These are phyloP conservation scores for Nelumbo lutea DNA, from an alignment of 164 flowering plant genomes.

Conservation along the genomic window DNA sequence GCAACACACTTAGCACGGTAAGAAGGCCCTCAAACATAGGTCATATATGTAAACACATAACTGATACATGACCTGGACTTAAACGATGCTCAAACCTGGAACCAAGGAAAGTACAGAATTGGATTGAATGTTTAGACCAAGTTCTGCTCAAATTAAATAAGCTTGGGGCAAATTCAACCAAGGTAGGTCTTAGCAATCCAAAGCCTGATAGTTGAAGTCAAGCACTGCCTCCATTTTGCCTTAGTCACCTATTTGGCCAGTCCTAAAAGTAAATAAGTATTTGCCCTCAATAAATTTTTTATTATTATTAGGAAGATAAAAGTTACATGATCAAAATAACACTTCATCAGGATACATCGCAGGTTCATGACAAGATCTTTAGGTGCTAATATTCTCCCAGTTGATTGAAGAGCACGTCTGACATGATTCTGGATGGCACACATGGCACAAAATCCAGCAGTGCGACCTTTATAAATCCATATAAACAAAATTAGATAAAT, in stretches of 20 bases:
- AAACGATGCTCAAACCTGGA: background rate
- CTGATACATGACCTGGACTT: background rate
- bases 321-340: slow-evolving; percentile 3
- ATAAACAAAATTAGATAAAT: slow-evolving; percentile 7
- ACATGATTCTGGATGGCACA: slow-evolving; percentile 98
- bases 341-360: slow-evolving; percentile 71
- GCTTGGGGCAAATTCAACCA: too few species aligned
- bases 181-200: too few species aligned
- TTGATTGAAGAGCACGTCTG: slow-evolving; percentile 71
- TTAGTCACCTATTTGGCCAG: too few species aligned
- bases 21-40: background rate
- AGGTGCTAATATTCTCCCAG: slow-evolving; percentile 85
- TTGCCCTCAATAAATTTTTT: too few species aligned
- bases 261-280: too few species aligned
- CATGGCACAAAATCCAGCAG: slow-evolving; percentile 92
- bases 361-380: slow-evolving; percentile 84
- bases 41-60: background rate
- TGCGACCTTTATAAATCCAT: slow-evolving; percentile 51
- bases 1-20: background rate
- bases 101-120: background rate
- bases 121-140: background rate
- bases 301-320: background rate
- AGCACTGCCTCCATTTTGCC: too few species aligned
- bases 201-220: too few species aligned
- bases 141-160: too few species aligned